Conservation (phyloP, 2,329 filamentous ascomycete species). For the Aureobasidium musti region DNA sequence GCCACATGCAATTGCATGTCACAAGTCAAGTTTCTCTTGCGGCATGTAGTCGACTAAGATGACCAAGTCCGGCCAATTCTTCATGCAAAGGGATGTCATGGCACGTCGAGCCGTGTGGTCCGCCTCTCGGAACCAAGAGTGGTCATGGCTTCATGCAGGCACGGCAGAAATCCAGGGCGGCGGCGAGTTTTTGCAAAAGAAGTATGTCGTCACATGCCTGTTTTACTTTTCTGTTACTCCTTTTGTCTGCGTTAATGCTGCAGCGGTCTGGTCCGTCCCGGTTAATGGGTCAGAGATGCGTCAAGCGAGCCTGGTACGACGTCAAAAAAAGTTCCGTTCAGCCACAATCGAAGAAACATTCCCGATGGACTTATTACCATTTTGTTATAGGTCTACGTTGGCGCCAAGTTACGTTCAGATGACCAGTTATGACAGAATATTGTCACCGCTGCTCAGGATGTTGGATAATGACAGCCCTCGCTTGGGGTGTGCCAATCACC, state of each 20-base stretch:
- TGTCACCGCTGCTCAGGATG: background rate
- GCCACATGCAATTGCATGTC: no score
- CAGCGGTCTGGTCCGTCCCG: background rate
- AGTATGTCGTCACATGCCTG: conserved; percentile 19
- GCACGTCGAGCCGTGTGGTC: background rate
- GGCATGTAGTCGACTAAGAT: background rate
- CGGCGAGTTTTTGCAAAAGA: conserved; percentile 29
- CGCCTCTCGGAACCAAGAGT: background rate
- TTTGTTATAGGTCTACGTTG: background rate
- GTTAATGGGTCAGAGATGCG: background rate
- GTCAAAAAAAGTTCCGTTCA: background rate
- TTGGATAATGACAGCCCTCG: background rate
- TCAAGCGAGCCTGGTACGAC: background rate
- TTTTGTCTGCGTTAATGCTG: background rate
- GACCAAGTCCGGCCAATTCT: background rate
- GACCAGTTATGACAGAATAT: background rate
- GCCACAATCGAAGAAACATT: background rate
- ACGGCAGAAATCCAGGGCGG: background rate
- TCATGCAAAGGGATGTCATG: background rate
- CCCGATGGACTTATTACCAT: background rate
- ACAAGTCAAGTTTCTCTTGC: background rate
- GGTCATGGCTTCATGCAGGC: background rate
- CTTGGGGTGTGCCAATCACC: background rate
- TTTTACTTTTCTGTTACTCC: background rate
- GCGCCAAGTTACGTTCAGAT: background rate